Evolutionary conservation across 2,329 filamentous ascomycete genomes (phyloP), one percentile per base, ranked within the genome.

Genomic region (Xylariaceae sp.): DNA sequence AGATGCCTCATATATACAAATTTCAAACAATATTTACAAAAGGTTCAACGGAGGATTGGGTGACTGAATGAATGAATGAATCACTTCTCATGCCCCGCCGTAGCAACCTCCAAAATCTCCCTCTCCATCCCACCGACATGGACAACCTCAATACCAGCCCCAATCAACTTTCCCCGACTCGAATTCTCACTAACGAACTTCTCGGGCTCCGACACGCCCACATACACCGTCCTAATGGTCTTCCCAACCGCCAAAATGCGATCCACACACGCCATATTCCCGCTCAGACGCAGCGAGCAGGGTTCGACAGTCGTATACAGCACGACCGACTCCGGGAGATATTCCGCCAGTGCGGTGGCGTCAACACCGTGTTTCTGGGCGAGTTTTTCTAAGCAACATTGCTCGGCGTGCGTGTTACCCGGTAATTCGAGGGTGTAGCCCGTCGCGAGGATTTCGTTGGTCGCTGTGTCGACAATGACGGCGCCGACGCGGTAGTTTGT

Each of bases 231-330:
- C 61, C 80, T 82, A 58, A 97, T 88, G 48, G 81, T 84, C 0
- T 74, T 75, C 10, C 77, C 78, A 17, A 88, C 78, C 6, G 77
- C 77, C 47, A 95, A 75, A 23, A 99, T 89, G 56, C 93, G 80
- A 67, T 96, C 85, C 6, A 90, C 88, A 69, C 94, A 95, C 0
- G 89, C 81, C 56, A 84, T 68, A 69, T 92, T 92, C 3, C 89
- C 89, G 67, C 87, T 90, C 55, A 91, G 76, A 45, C 90, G 80
- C 67, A 86, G 79, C 56, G 83, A 88, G 71, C 90, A 95, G 0
- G 90, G 90, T 73, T 94, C 94, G 80, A 99, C 91, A 0, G 92
- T 97, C 0, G 95, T 97, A 74, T 97, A 97, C 10, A 99, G 81
- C 3, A 84, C 80, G 1, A 82, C 76, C 0, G 82, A 75, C 39